Percentiles rank a stretch among this genome's conserved stretches.
Evolutionary conservation across 331 rosid genomes (phyloP).

Genomic region (Pyracantha coccinea): DNA sequence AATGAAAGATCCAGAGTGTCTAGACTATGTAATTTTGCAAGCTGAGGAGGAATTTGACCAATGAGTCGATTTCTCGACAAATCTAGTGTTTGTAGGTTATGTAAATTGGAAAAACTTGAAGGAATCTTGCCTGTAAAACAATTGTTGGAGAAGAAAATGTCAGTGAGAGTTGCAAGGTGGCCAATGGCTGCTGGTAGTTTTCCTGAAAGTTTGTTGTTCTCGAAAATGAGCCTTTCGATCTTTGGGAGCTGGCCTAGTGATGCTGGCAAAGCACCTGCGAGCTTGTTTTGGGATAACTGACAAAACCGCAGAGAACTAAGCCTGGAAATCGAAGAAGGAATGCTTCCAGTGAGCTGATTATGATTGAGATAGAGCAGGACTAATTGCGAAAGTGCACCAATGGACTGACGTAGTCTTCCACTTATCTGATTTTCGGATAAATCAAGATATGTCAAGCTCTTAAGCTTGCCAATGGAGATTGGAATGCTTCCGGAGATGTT

Average conservation of each 20-base stretch:
- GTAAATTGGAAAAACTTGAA: slow-evolving; percentile 35
- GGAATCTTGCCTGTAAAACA: slow-evolving; percentile 43
- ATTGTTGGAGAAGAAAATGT: slow-evolving; percentile 45
- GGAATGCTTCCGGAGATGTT: slow-evolving; percentile 35
- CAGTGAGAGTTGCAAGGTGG: slow-evolving; percentile 32
- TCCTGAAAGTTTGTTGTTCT: slow-evolving; percentile 44
- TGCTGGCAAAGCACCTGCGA: slow-evolving; percentile 35
- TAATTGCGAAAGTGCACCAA: slow-evolving; percentile 41
- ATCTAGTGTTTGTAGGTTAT: slow-evolving; percentile 32
- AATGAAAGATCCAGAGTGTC: slow-evolving; percentile 47
- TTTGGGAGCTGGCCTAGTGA: slow-evolving; percentile 49
- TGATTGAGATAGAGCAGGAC: slow-evolving; percentile 34
- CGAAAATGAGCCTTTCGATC: slow-evolving; percentile 39
- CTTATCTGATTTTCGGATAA: slow-evolving; percentile 40
- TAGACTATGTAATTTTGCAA: slow-evolving; percentile 26
- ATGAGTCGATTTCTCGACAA: slow-evolving; percentile 40
- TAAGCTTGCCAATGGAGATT: slow-evolving; percentile 30
- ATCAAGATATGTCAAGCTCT: slow-evolving; percentile 35
- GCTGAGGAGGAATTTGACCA: slow-evolving; percentile 36
- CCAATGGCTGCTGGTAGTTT: slow-evolving; percentile 46
- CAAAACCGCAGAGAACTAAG: slow-evolving; percentile 39
- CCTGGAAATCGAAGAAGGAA: slow-evolving; percentile 47
- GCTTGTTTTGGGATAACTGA: slow-evolving; percentile 37
- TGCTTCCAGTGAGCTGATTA: slow-evolving; percentile 29
- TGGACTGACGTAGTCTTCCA: slow-evolving; percentile 43